Percentiles rank a stretch among this genome's conserved stretches.
These are phyloP conservation scores for Dictyostelium purpureum DNA, from an alignment of 78 protist species.

Conservation along the genomic window DNA sequence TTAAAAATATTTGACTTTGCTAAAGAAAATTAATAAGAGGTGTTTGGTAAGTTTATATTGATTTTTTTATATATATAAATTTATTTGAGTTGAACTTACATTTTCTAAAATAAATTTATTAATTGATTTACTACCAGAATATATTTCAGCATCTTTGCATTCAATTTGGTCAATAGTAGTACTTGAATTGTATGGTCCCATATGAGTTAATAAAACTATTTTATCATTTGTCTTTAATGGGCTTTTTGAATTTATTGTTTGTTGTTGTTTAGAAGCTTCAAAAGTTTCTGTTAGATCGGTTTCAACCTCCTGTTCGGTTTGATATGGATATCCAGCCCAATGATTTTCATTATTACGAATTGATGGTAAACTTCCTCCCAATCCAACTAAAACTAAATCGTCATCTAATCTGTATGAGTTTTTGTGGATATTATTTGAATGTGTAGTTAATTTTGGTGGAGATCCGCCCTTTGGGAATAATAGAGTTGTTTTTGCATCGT, in stretches of 20 bases:
- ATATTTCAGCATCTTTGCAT: not conserved
- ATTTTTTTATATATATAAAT: not conserved
- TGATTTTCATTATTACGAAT: constrained; percentile 12
- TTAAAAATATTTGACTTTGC: constrained; percentile 24
- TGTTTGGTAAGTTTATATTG: not conserved
- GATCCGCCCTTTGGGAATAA: not conserved
- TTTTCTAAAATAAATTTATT: not conserved
- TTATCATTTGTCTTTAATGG: constrained; percentile 17
- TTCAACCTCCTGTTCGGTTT: not conserved
- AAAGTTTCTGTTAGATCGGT: constrained; percentile 1
- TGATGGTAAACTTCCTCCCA: constrained; percentile 60
- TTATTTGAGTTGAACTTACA: not conserved
- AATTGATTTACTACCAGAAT: constrained; percentile 52
- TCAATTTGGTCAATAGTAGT: constrained; percentile 53
- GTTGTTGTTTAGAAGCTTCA: not conserved
- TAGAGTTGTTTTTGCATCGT: constrained; percentile 53
- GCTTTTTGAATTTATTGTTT: not conserved
- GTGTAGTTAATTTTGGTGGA: not conserved
- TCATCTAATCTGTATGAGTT: constrained; percentile 6
- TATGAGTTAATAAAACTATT: constrained; percentile 48
- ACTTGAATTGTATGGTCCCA: constrained; percentile 40
- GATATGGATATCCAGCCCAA: constrained; percentile 63
- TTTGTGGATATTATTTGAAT: constrained; percentile 17
- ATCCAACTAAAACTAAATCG: constrained; percentile 29
- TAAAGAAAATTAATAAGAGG: not conserved